phyloP scores from a whole-genome alignment of 1,284 basidiomycete species.

The Porogramme epimiltina region DNA sequence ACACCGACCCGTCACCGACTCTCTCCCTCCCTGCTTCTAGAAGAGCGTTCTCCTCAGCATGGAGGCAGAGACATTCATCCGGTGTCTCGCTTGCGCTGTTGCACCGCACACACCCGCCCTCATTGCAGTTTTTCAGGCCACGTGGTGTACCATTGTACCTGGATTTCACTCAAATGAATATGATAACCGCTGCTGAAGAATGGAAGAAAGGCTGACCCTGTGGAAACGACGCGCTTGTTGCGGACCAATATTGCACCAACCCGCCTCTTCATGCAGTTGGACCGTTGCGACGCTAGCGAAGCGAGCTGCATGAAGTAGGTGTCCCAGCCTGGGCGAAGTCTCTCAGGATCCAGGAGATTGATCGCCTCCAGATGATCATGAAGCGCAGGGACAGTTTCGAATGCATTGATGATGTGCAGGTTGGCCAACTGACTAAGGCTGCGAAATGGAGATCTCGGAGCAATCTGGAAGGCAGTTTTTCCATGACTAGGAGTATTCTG shows the following conservation, averaged over 20 bases:
- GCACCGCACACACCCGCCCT: constrained; percentile 85
- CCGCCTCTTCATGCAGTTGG: constrained; percentile 98
- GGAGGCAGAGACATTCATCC: constrained; percentile 91
- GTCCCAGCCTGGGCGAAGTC: constrained; percentile 89
- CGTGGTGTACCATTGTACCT: constrained; percentile 97
- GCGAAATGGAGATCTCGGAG: constrained; percentile 30
- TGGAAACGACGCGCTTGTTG: constrained; percentile 87
- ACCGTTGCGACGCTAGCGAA: constrained; percentile 82
- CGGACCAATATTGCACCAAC: constrained; percentile 93
- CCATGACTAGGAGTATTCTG: background rate
- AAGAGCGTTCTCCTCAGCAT: constrained; percentile 98
- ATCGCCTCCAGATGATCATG: constrained; percentile 67
- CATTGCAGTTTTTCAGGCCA: constrained; percentile 86
- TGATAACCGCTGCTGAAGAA: too few relatives aligned
- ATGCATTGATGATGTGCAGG: constrained; percentile 76
- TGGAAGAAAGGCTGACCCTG: constrained; percentile 57
- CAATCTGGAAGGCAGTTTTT: background rate
- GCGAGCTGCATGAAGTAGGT: constrained; percentile 96
- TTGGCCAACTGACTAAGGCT: constrained; percentile 54
- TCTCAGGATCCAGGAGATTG: constrained; percentile 70
- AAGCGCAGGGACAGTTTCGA: constrained; percentile 55
- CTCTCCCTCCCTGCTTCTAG: constrained; percentile 90
- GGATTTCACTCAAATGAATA: background rate
- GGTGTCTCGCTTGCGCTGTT: constrained; percentile 67
- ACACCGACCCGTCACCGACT: constrained; percentile 78